Evolutionary conservation across 1,284 basidiomycete genomes (phyloP), one percentile per base, ranked within the genome.

Genomic region (Fomitopsis palustris): DNA sequence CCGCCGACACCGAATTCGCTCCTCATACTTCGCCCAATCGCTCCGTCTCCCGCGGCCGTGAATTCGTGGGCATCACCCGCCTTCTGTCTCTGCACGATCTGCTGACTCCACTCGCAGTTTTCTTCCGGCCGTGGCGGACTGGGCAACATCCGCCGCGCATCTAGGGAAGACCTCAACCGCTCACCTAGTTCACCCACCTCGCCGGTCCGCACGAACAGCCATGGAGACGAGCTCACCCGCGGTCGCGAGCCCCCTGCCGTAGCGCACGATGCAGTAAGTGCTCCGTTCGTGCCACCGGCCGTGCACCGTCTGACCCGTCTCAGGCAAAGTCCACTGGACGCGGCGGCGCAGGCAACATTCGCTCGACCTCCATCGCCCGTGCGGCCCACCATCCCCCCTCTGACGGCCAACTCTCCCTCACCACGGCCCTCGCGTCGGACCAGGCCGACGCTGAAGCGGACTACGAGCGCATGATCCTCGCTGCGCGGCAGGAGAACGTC

Each of bases 291-390:
- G n/a, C n/a, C n/a, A n/a, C n/a, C n/a, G n/a, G n/a, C n/a, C n/a
- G n/a, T n/a, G n/a, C n/a, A n/a, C n/a, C n/a, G n/a, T n/a, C n/a
- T n/a, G n/a, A n/a, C n/a, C n/a, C n/a, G n/a, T n/a, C 45, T 8
- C 61, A 87, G 77, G 60, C 81, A n/a, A 78, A 77, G 62, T 86
- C 86, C 41, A 82, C 84, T 45, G 91, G 92, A 19, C 82, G 91
- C 35, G 91, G 91, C 38, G 91, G 91, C 27, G 82, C 81, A 19
- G 91, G 91, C 43, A 93, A 93, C 74, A 84, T 92, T 39, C 85
- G 87, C 53, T 87, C 88, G 3, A 85, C 86, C 0, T 88, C 89
- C 17, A 81, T 83, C 45, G 84, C 85, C 51, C 73, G 78, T 37
- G 38, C 61, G 7, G 64, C 68, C 49, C 64, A 66, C 52, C 51